These are phyloP conservation scores for Rhizomucor pusillus DNA, from an alignment of 371 early-diverging fungal genomes.

Conservation along the genomic window DNA sequence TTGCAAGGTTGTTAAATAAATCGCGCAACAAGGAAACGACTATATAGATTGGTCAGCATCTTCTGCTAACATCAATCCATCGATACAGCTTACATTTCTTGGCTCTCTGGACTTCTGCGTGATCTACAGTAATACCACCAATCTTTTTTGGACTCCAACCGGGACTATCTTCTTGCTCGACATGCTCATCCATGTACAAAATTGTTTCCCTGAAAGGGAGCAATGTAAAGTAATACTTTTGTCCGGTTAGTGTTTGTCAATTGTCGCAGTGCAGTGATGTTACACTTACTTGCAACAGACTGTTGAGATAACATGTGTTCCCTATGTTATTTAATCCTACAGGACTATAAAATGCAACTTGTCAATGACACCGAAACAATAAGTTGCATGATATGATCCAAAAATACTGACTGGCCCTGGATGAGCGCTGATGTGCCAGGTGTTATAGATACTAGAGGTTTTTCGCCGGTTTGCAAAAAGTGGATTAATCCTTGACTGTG, in stretches of 20 bases:
- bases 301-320: constrained; percentile 92
- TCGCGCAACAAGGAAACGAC: constrained; percentile 42
- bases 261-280: not conserved
- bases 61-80: too few relatives aligned
- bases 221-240: constrained; percentile 77
- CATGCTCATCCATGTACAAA: constrained; percentile 45
- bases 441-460: not conserved
- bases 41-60: constrained; percentile 7
- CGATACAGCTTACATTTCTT: constrained; percentile 45
- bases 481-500: constrained; percentile 22
- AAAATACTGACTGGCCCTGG: not conserved
- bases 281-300: constrained; percentile 60
- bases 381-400: constrained; percentile 1
- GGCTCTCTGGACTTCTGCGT: constrained; percentile 44
- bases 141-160: constrained; percentile 49
- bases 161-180: constrained; percentile 47
- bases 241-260: constrained; percentile 6
- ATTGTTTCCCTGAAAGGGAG: constrained; percentile 63
- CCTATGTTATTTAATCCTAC: constrained; percentile 84
- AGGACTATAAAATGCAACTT: constrained; percentile 33
- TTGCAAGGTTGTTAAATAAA: constrained; percentile 38
- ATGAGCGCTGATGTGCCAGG: too few relatives aligned
- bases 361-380: not conserved
- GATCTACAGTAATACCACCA: constrained; percentile 61
- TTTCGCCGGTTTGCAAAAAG: constrained; percentile 24